Evolutionary conservation across 129 eudicot genomes (phyloP).

Genomic region (Solidago caesia): DNA sequence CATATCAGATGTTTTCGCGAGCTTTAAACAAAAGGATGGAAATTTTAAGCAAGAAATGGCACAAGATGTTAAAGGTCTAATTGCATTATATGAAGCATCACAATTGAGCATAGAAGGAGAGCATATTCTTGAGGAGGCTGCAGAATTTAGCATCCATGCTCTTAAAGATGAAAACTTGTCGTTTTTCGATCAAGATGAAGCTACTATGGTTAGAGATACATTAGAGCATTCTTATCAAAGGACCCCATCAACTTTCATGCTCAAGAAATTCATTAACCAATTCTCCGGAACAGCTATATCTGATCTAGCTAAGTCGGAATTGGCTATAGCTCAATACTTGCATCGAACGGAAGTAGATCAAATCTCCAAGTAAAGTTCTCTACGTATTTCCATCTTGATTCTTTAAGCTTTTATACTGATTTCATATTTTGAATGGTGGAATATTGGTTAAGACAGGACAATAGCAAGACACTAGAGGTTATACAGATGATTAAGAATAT

Average conservation of each 20-base stretch:
- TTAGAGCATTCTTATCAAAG: conserved; percentile 41
- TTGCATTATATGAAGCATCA: conserved; percentile 60
- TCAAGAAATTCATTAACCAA: conserved; percentile 23
- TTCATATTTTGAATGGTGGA: too few species aligned
- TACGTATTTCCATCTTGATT: background rate
- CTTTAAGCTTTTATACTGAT: background rate
- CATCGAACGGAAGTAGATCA: conserved; percentile 39
- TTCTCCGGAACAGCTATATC: conserved; percentile 26
- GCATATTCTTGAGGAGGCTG: conserved; percentile 46
- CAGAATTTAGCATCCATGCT: conserved; percentile 25
- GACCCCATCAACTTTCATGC: conserved; percentile 31
- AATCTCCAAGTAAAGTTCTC: conserved; percentile 43
- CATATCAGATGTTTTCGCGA: conserved; percentile 42
- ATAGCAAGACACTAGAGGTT: too few species aligned
- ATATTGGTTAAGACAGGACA: too few species aligned
- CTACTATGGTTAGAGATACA: conserved; percentile 19
- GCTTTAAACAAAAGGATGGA: conserved; percentile 40
- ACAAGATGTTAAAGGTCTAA: conserved; percentile 42
- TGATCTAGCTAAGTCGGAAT: conserved; percentile 45
- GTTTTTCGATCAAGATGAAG: conserved; percentile 19
- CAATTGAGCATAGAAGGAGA: conserved; percentile 48
- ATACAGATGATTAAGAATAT: too few species aligned
- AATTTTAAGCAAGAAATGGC: conserved; percentile 26
- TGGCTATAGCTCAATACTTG: conserved; percentile 18
- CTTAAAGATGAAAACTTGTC: conserved; percentile 22